Evolutionary conservation across 345 rosid species (phyloP), one percentile per base, ranked within the genome.

Genomic region (Litchi chinensis): DNA sequence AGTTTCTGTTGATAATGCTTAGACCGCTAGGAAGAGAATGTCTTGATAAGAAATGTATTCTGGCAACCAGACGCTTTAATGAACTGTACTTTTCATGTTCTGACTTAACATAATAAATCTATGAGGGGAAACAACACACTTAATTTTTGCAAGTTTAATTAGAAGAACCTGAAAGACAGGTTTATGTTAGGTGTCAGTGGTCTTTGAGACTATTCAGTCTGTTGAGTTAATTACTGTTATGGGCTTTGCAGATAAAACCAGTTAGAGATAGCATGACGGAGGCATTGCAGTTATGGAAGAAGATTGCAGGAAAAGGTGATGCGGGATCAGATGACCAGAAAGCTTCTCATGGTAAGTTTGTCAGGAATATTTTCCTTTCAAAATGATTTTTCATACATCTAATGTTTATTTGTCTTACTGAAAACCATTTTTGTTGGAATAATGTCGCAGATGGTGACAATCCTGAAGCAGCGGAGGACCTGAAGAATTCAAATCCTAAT

Each of bases 231-330:
- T 77, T 73, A 54, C 48, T 65, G 12, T 73, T 16, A 70, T 83
- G 82, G 80, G 80, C 82, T 79, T 78, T 75, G 76, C 91, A 94
- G 99, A 92, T 97, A 74, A 97, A 94, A 82, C 98, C 98, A 48
- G 98, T 84, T 28, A 94, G 99, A 84, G 99, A 97, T 80, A 90
- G 95, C 85, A 90, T 94, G 90, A 90, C 88, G 70, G 99, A 97
- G 87, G 98, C 99, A 57, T 74, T 94, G 91, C 98, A 90, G 76
- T 73, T 90, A 57, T 97, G 98, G 99, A 94, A 93, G 89, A 91
- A 91, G 80, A 85, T 91, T 66, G 86, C 91, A 57, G 98, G 94
- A 74, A 93, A 94, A 87, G 92, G 80, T 28, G 98, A 92, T 81
- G 93, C 87, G 74, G 84, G 79, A 68, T 28, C 86, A 76, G 95